phyloP scores from a whole-genome alignment of 1,139 yeast genomes.

The Yamadazyma mexicana region DNA sequence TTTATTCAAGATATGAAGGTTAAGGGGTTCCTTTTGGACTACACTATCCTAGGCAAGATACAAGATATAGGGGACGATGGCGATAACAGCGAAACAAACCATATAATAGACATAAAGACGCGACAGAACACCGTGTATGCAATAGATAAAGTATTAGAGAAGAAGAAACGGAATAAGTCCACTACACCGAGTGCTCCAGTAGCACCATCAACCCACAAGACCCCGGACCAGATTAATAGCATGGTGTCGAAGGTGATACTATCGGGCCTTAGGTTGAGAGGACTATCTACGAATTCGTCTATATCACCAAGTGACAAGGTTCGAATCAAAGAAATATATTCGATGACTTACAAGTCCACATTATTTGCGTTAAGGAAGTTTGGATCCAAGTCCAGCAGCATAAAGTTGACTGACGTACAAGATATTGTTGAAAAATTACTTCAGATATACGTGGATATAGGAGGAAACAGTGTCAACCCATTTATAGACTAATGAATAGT shows the following conservation, averaged over 20 bases:
- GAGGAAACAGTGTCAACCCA: conserved; percentile 12
- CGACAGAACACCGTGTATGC: conserved; percentile 15
- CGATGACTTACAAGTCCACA: conserved; percentile 43
- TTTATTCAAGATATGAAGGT: conserved; percentile 19
- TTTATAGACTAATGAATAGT: conserved; percentile 11
- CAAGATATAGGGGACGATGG: conserved; percentile 1
- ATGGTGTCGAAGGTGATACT: conserved; percentile 37
- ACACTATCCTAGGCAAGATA: conserved; percentile 10
- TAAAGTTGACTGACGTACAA: conserved; percentile 32
- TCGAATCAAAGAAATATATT: conserved; percentile 41
- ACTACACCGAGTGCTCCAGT: conserved; percentile 16
- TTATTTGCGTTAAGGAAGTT: conserved; percentile 42
- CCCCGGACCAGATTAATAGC: conserved; percentile 28
- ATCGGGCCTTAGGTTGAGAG: conserved; percentile 45
- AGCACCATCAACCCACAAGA: conserved; percentile 8
- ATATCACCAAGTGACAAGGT: conserved; percentile 29
- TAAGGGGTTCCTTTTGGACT: conserved; percentile 20
- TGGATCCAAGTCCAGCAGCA: conserved; percentile 13
- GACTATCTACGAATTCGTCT: conserved; percentile 29
- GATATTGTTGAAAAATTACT: conserved; percentile 38
- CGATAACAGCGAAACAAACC: conserved; percentile 3
- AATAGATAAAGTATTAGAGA: conserved; percentile 38
- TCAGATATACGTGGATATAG: conserved; percentile 36
- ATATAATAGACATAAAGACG: conserved; percentile 12
- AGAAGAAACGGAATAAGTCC: conserved; percentile 22